Percentiles rank a stretch among this genome's conserved stretches.
Conservation (phyloP, 2,329 filamentous ascomycete species). For the Talaromyces islandicus region DNA sequence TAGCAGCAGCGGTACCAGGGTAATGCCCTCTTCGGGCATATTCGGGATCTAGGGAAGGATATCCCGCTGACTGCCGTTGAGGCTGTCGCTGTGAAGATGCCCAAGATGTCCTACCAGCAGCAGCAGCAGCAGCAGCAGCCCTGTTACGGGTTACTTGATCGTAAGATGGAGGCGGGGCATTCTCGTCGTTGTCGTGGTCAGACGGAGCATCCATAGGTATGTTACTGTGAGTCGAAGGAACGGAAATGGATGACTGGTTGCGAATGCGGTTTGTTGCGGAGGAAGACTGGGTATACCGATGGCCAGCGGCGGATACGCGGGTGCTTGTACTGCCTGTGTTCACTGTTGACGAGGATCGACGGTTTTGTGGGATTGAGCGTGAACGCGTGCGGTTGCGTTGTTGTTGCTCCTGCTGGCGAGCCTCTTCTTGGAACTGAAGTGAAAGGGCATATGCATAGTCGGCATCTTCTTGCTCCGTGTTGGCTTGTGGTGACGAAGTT, state of each 20-base stretch:
- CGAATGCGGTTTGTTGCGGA: not conserved
- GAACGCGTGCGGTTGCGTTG: conserved; percentile 13
- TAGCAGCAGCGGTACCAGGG: conserved; percentile 1
- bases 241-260: conserved; percentile 2
- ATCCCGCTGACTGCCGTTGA: not conserved
- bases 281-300: conserved; percentile 3
- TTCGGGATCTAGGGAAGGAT: not conserved
- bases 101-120: conserved; percentile 20
- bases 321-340: not conserved
- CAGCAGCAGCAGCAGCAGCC: conserved; percentile 54
- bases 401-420: conserved; percentile 57
- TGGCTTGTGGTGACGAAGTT: conserved; percentile 10
- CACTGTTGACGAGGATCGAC: conserved; percentile 4
- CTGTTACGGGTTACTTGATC: conserved; percentile 56
- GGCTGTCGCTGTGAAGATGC: not conserved
- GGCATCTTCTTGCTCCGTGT: conserved; percentile 57
- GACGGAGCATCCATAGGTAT: conserved; percentile 15
- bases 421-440: conserved; percentile 89
- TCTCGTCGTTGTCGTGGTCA: conserved; percentile 24
- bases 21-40: conserved; percentile 2
- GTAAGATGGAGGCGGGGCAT: conserved; percentile 57
- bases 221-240: conserved; percentile 28
- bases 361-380: conserved; percentile 21
- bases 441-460: conserved; percentile 85
- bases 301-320: not conserved